Conservation (phyloP, 352 stramenopile species). For the Pseudoperonospora humuli region DNA sequence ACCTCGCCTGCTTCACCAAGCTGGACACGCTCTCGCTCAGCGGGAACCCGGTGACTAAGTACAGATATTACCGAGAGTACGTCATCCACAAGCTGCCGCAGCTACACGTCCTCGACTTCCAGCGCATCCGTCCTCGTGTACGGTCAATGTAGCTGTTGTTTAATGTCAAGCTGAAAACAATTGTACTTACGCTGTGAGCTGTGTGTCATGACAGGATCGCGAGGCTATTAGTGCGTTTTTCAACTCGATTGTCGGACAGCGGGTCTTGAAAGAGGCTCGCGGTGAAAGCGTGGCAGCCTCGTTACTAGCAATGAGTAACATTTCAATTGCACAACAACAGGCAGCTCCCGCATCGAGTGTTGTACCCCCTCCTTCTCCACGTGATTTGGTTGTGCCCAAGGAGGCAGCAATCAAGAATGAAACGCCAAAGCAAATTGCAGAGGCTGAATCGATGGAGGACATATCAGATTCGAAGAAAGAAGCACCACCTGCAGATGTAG, state of each 20-base stretch:
- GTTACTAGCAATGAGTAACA: conserved; percentile 36
- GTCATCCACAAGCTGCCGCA: conserved; percentile 87
- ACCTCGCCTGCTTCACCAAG: conserved; percentile 67
- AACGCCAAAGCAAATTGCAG: conserved; percentile 14
- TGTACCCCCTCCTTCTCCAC: conserved; percentile 24
- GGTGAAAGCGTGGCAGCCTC: conserved; percentile 28
- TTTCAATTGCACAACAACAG: conserved; percentile 24
- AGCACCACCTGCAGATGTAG: conserved; percentile 27
- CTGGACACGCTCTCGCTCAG: conserved; percentile 79
- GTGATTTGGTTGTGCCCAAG: conserved; percentile 7
- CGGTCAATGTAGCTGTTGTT: conserved; percentile 8
- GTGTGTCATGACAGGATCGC: conserved; percentile 46
- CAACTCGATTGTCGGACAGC: conserved; percentile 63
- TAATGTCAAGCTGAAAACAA: background rate
- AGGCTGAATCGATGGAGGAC: conserved; percentile 19
- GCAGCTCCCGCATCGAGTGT: conserved; percentile 10
- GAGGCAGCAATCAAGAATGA: conserved; percentile 6
- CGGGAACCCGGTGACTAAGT: conserved; percentile 87
- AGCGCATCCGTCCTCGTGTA: conserved; percentile 72
- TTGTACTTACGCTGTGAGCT: background rate
- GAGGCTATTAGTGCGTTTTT: conserved; percentile 68
- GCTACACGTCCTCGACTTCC: conserved; percentile 81
- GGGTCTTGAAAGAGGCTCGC: conserved; percentile 48
- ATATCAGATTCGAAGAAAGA: conserved; percentile 13
- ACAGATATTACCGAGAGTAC: conserved; percentile 89